Evolutionary conservation across 805 yeast species (phyloP).

Genomic region (Cyberlindnera xishuangbannaensis): DNA sequence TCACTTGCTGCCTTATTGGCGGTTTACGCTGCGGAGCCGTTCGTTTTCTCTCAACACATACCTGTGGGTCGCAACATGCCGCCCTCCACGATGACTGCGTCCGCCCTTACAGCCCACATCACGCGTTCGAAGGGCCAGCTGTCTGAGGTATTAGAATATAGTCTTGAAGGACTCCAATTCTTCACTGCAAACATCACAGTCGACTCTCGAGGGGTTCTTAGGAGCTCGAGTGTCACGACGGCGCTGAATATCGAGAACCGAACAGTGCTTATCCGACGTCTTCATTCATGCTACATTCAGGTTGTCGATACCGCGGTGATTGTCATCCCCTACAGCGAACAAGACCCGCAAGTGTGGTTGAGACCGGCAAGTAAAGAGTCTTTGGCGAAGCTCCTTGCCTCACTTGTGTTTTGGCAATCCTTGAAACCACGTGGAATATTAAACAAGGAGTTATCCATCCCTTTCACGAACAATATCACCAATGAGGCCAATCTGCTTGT

Average conservation of each 20-base stretch:
- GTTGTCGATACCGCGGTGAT: constrained; percentile 5
- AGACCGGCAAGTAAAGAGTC: constrained; percentile 19
- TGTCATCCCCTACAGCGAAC: constrained; percentile 5
- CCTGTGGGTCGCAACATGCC: too few species aligned
- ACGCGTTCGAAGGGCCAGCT: constrained; percentile 6
- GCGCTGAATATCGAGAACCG: background rate
- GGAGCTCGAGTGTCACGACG: background rate
- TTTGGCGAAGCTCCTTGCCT: constrained; percentile 39
- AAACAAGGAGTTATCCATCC: constrained; percentile 33
- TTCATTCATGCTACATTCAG: constrained; percentile 10
- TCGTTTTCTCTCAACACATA: too few species aligned
- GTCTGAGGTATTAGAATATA: constrained; percentile 7
- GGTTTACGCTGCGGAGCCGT: too few species aligned
- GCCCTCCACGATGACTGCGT: too few species aligned
- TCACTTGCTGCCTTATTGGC: too few species aligned
- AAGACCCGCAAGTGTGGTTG: constrained; percentile 10
- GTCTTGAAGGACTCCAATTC: constrained; percentile 11
- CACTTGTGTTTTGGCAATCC: constrained; percentile 52
- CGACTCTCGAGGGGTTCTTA: constrained; percentile 5
- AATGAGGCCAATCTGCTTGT: constrained; percentile 39
- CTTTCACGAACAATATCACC: constrained; percentile 24
- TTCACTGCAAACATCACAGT: constrained; percentile 2
- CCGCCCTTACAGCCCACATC: constrained; percentile 6
- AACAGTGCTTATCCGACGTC: constrained; percentile 6
- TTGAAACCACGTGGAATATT: constrained; percentile 47